These are phyloP conservation scores for Aschersonia sp. DNA, from an alignment of 2,329 filamentous ascomycete genomes.

Conservation along the genomic window DNA sequence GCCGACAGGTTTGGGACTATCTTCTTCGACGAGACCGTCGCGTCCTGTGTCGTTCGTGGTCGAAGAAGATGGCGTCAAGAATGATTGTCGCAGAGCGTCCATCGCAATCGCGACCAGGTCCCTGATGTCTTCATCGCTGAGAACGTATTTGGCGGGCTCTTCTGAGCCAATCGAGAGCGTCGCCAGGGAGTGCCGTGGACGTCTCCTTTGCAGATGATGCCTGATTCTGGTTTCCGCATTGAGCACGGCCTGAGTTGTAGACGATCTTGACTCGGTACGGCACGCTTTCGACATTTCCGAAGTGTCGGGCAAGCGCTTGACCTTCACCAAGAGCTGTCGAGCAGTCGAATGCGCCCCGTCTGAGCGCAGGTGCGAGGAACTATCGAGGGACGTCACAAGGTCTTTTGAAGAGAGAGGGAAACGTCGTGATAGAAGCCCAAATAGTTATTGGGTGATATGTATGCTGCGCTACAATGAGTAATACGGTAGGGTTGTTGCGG, in stretches of 20 bases:
- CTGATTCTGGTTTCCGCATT: conserved; percentile 2
- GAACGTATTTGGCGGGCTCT: conserved; percentile 4
- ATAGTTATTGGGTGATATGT: too few species aligned
- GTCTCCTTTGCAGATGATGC: conserved; percentile 1
- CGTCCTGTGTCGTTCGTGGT: not conserved
- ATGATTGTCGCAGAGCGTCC: conserved; percentile 1
- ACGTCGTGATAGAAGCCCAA: too few species aligned
- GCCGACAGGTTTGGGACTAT: conserved; percentile 4
- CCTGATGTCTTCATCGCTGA: conserved; percentile 5
- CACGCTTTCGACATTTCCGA: not conserved
- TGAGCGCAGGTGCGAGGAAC: too few species aligned
- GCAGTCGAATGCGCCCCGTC: not conserved
- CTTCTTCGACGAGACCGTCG: not conserved
- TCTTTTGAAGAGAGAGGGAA: too few species aligned
- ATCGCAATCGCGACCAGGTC: conserved; percentile 4
- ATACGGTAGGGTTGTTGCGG: too few species aligned
- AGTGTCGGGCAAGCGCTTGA: not conserved
- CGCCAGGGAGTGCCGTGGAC: not conserved
- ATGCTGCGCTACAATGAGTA: too few species aligned
- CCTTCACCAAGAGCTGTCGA: not conserved
- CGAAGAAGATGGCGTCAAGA: not conserved
- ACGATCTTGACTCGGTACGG: not conserved
- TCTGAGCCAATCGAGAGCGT: not conserved
- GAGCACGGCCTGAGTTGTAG: not conserved
- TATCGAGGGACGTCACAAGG: too few species aligned